A percentile compares a stretch with the other conserved stretches of the same genome.
phyloP scores from a whole-genome alignment of 345 rosid genomes.

The Lepidium aucheri region DNA sequence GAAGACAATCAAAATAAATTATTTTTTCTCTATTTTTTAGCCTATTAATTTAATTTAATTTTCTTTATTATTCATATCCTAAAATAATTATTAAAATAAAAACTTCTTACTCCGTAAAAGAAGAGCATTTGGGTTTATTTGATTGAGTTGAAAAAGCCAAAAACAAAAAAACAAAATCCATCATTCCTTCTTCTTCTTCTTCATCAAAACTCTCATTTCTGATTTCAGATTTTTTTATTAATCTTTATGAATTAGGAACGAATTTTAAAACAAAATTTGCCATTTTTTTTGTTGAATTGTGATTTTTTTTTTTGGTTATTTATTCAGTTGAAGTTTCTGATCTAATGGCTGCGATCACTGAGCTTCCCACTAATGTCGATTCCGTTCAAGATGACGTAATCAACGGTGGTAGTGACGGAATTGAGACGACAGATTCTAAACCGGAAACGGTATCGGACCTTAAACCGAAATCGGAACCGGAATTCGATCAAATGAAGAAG shows the following conservation, averaged over 20 bases:
- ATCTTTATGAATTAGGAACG: not conserved
- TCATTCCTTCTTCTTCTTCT: constrained; percentile 10
- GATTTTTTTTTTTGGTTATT: not conserved
- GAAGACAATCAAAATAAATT: too few species aligned
- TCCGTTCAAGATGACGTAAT: constrained; percentile 2
- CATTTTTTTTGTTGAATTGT: constrained; percentile 2
- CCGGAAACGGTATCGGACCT: constrained; percentile 32
- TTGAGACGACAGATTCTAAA: constrained; percentile 30
- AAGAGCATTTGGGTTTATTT: constrained; percentile 17
- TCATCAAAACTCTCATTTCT: not conserved
- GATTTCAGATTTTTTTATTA: not conserved
- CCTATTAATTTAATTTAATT: too few species aligned
- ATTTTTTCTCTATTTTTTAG: too few species aligned
- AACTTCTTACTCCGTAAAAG: not conserved
- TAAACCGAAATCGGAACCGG: constrained; percentile 21
- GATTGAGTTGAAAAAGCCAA: constrained; percentile 5
- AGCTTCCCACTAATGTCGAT: not conserved
- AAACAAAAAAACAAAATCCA: constrained; percentile 13
- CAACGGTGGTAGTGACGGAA: not conserved
- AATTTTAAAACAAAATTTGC: not conserved
- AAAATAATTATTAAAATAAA: not conserved
- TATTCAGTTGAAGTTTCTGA: not conserved
- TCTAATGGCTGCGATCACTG: constrained; percentile 28
- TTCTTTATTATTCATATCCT: not conserved
- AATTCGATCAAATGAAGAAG: constrained; percentile 32